Base-by-base conservation (phyloP, 257 asterid genomes). In the Solanum sitiens region DNA sequence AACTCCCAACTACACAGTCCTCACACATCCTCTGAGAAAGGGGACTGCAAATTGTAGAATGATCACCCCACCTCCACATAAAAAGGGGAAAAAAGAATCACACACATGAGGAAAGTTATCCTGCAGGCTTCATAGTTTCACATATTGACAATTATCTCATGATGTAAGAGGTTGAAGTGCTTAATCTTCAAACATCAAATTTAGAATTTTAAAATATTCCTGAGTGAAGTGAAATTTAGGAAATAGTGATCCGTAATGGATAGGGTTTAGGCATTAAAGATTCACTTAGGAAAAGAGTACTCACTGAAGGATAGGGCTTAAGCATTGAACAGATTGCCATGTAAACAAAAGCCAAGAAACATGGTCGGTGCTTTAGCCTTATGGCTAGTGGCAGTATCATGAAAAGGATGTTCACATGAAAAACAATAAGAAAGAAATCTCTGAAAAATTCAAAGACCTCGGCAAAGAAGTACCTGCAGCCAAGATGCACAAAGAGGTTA, bases 401-500 rank as follows among this genome's bases (percentile, higher is more conserved):
- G 94, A 97, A 95, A 10, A 97, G 86, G 90, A 96, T 94, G 92
- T 96, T 97, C 89, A 93, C 96, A 89, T 97, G 98, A 89, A 96
- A 97, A 88, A 96, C 98, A 90, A 96, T 95, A 89, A 97, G 92
- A 92, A 97, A 97, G 90, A 97, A 97, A 82, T 91, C 89, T 91
- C 98, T 94, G 96, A 97, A 97, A 89, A 97, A 97, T 87, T 97
- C 99, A 68, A 97, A 97, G 90, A 96, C 99, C 92, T 97, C 99
- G 23, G 99, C 99, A 63, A 97, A 97, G 94, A 97, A 94, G 93
- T 97, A 97, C 99, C 99, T 97, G 98, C 91, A 90, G 87, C 65
- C 79, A 88, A 89, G 86, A 76, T 76, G 74, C 50, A 86, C 76
- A 86, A 74, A 82, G 33, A 61, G 45, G 86, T 90, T 85, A 88